Evolutionary conservation across 139 green algal genomes (phyloP), one percentile per base, ranked within the genome.

Genomic region (Deuterostichococcus epilithicus): DNA sequence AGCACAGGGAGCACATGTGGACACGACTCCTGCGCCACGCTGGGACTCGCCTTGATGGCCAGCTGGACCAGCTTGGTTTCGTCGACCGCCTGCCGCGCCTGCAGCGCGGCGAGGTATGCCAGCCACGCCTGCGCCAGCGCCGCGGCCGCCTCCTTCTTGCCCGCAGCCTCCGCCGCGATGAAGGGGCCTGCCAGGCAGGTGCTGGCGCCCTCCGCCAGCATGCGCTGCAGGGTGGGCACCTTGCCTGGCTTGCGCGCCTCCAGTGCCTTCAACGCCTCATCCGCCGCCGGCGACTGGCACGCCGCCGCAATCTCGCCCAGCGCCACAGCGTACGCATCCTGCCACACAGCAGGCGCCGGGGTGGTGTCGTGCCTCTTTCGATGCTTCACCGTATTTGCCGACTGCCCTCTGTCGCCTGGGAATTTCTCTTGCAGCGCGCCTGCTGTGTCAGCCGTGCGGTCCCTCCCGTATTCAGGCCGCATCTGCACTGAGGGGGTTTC

Each of bases 81-180:
- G 30, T 81, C 75, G 20, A 76, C 59, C 15, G 35, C 76, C n/a
- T 44, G 60, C 37, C 83, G 70, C 32, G 59, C 71, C 44, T 77
- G 69, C n/a, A 76, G 37, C n/a, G 77, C 60, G 22, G 32, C 32
- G 8, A 94, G 36, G 67, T 93, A 91, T 25, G 58, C 42, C 37
- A 91, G 78, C 90, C 90, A 94, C 0, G 90, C 80, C 63, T 89
- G 71, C 18, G 88, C 80, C 23, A 95, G 71, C 0, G 81, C 85
- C 20, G 80, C 69, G 18, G 71, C 58, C 20, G 75, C 37, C 4
- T 80, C 69, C 37, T 80, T 81, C 33, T 74, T 78, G 39, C 44
- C 47, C 38, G 75, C 72, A 37, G 80, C 70, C 59, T 83, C 72
- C 0, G 86, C 82, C 6, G 89, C 86, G 38, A 89, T 75, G 76